Conservation (phyloP, 2,329 filamentous ascomycete genomes). For the Trichoderma citrinoviride region DNA sequence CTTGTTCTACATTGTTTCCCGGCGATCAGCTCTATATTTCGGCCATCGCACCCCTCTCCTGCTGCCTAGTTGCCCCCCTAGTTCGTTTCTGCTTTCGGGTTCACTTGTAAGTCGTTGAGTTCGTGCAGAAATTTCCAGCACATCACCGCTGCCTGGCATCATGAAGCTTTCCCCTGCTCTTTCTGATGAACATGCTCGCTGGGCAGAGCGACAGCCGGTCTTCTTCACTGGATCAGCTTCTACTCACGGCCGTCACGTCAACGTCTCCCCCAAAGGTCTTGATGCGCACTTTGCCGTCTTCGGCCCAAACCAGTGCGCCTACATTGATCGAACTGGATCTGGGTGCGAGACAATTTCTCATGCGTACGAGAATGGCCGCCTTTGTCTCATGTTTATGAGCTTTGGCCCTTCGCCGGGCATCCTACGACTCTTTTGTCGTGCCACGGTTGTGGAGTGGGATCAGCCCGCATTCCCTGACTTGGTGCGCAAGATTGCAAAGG, state of each 20-base stretch:
- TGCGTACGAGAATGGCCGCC: slow-evolving; percentile 71
- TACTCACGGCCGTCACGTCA: slow-evolving; percentile 65
- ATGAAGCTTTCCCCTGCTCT: slow-evolving; percentile 63
- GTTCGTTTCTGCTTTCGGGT: not conserved
- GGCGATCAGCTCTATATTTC: not conserved
- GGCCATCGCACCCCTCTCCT: not conserved
- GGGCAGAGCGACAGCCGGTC: slow-evolving; percentile 65
- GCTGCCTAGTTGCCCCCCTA: not conserved
- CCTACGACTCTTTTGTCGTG: slow-evolving; percentile 61
- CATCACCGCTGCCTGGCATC: slow-evolving; percentile 11
- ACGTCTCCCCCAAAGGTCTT: slow-evolving; percentile 73
- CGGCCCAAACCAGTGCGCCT: slow-evolving; percentile 58
- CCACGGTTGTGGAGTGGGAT: slow-evolving; percentile 59
- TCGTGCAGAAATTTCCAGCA: too few relatives aligned
- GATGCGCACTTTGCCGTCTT: slow-evolving; percentile 62
- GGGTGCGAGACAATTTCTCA: slow-evolving; percentile 75
- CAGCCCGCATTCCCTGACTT: slow-evolving; percentile 47
- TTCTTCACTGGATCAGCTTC: slow-evolving; percentile 76
- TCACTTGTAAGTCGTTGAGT: slow-evolving; percentile 15
- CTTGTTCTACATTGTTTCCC: too few relatives aligned
- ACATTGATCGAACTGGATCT: slow-evolving; percentile 72
- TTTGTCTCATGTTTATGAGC: slow-evolving; percentile 72
- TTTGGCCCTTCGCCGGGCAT: slow-evolving; percentile 61
- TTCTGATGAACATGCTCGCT: slow-evolving; percentile 54
- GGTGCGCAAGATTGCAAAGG: slow-evolving; percentile 44